A percentile compares a stretch with the other conserved stretches of the same genome.
phyloP scores from a whole-genome alignment of 192 early-diverging fungal species.

The Gaertneriomyces semiglobifer region DNA sequence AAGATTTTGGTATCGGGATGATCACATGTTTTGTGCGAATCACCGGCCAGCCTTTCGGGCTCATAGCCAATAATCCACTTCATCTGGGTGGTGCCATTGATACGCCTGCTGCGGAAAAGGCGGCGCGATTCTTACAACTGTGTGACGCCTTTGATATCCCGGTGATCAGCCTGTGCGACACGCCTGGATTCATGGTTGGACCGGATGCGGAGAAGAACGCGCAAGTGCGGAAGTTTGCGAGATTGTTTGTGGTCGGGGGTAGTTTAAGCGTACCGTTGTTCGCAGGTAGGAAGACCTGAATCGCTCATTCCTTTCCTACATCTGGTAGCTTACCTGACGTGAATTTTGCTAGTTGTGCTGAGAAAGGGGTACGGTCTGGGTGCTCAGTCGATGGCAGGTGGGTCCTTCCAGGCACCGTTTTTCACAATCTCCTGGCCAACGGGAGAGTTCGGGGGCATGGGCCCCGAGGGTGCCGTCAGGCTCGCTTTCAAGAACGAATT shows the following conservation, averaged over 20 bases:
- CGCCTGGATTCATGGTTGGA: conserved; percentile 34
- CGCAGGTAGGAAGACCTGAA: not conserved
- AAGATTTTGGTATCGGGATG: conserved; percentile 7
- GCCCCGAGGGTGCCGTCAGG: conserved; percentile 33
- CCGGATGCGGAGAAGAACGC: conserved; percentile 25
- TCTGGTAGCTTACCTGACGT: not conserved
- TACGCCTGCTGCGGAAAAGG: conserved; percentile 8
- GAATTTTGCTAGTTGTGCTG: conserved; percentile 11
- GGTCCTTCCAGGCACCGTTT: conserved; percentile 25
- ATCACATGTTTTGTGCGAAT: conserved; percentile 26
- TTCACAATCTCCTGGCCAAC: conserved; percentile 31
- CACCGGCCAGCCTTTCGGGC: conserved; percentile 17
- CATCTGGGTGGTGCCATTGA: conserved; percentile 28
- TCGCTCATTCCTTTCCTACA: not conserved
- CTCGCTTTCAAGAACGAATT: conserved; percentile 32
- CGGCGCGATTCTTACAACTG: conserved; percentile 14
- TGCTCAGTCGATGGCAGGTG: conserved; percentile 32
- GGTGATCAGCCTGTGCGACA: conserved; percentile 27
- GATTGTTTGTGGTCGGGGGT: conserved; percentile 17
- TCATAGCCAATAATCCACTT: conserved; percentile 28
- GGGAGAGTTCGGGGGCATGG: conserved; percentile 32
- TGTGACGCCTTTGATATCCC: conserved; percentile 24
- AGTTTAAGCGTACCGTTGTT: not conserved
- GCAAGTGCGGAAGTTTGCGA: conserved; percentile 17
- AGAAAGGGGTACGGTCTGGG: conserved; percentile 29